Evolutionary conservation across 2,329 filamentous ascomycete species (phyloP).

Genomic region (Ophiosphaerella narmari): DNA sequence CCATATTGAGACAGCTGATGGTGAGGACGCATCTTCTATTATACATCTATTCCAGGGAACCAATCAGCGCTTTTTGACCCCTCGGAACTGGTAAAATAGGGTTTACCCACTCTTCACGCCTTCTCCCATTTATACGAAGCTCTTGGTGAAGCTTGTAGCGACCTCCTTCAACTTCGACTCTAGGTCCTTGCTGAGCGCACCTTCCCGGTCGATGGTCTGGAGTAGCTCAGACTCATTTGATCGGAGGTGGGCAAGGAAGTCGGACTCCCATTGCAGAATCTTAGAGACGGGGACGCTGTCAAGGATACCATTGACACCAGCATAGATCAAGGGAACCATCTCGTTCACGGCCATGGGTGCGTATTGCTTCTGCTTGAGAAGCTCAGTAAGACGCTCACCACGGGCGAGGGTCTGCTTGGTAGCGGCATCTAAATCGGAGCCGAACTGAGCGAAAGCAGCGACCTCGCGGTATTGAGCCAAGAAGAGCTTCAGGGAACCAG

Average conservation of each 20-base stretch:
- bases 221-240: conserved; percentile 86
- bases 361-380: conserved; percentile 99
- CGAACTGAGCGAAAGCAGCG: conserved; percentile 98
- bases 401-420: conserved; percentile 98
- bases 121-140: conserved; percentile 64
- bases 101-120: conserved; percentile 43
- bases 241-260: conserved; percentile 92
- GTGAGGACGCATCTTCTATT: conserved; percentile 48
- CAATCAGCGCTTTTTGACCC: conserved; percentile 47
- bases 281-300: conserved; percentile 87
- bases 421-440: conserved; percentile 97
- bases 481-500: conserved; percentile 99
- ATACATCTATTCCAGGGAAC: conserved; percentile 46
- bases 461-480: conserved; percentile 99
- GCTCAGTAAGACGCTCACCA: conserved; percentile 98
- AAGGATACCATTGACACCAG: conserved; percentile 97
- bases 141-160: conserved; percentile 85
- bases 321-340: conserved; percentile 99
- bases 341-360: conserved; percentile 97
- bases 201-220: conserved; percentile 91
- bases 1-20: conserved; percentile 48
- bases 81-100: conserved; percentile 41
- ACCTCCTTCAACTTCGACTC: conserved; percentile 82
- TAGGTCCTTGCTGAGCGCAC: conserved; percentile 90
- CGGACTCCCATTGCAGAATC: conserved; percentile 91